These are phyloP conservation scores for Trichoderma breve DNA, from an alignment of 2,329 filamentous ascomycete species.

Conservation along the genomic window DNA sequence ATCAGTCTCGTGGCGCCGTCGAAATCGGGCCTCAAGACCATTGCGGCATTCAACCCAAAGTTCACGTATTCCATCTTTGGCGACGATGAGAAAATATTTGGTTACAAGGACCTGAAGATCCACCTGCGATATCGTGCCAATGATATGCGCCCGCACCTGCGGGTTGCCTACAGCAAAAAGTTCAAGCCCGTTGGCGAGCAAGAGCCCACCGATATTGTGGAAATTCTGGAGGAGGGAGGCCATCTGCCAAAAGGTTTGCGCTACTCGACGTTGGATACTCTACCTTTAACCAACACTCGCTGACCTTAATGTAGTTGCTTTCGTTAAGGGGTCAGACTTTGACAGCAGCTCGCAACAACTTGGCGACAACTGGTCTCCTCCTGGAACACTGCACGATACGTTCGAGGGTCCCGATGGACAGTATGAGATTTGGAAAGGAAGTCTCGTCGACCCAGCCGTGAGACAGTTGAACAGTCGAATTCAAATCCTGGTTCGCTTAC, in stretches of 20 bases:
- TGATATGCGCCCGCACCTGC: constrained; percentile 76
- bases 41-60: constrained; percentile 73
- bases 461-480: constrained; percentile 73
- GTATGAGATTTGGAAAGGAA: constrained; percentile 85
- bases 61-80: constrained; percentile 93
- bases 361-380: constrained; percentile 60
- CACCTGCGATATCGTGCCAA: constrained; percentile 64
- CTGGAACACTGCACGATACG: constrained; percentile 67
- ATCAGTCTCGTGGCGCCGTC: constrained; percentile 58
- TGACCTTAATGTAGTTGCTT: constrained; percentile 54
- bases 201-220: constrained; percentile 66
- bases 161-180: constrained; percentile 69
- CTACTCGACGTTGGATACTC: neutral
- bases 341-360: constrained; percentile 53
- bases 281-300: neutral
- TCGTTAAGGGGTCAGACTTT: constrained; percentile 61
- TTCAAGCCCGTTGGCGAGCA: constrained; percentile 67
- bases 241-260: constrained; percentile 66
- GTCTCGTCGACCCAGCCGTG: constrained; percentile 66
- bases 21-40: constrained; percentile 50
- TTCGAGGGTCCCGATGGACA: constrained; percentile 60
- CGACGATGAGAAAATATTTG: constrained; percentile 88
- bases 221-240: constrained; percentile 58
- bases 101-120: constrained; percentile 79
- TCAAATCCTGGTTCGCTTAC: constrained; percentile 79